Evolutionary conservation across 345 rosid genomes (phyloP).

Genomic region (Citrus medica): DNA sequence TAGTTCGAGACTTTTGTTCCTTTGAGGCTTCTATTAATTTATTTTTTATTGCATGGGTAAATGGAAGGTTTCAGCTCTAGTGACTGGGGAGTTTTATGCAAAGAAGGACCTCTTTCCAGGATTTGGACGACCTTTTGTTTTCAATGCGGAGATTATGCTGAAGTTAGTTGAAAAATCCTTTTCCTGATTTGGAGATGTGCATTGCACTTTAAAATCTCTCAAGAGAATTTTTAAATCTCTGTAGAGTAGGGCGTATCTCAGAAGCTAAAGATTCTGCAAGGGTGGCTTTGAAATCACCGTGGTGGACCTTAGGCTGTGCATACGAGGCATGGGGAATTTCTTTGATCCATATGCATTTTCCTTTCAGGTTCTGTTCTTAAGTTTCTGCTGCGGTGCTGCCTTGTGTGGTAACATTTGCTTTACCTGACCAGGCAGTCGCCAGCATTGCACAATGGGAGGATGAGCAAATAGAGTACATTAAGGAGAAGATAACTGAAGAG

Average conservation of each 20-base stretch:
- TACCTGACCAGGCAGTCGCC: constrained; percentile 56
- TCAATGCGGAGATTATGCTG: constrained; percentile 63
- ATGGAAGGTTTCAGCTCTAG: constrained; percentile 80
- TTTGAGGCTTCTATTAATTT: neutral
- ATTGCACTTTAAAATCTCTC: neutral
- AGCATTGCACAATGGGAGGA: constrained; percentile 85
- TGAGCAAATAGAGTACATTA: constrained; percentile 80
- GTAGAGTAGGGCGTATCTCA: constrained; percentile 60
- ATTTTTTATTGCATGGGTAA: neutral
- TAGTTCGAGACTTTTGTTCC: neutral
- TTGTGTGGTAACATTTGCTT: constrained; percentile 1
- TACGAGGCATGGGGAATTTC: constrained; percentile 47
- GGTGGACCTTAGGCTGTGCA: constrained; percentile 89
- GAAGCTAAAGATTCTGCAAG: constrained; percentile 94
- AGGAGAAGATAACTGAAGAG: constrained; percentile 74
- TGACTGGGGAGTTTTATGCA: constrained; percentile 82
- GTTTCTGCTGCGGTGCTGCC: constrained; percentile 1
- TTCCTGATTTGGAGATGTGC: neutral
- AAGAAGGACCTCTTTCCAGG: constrained; percentile 84
- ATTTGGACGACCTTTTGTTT: constrained; percentile 90
- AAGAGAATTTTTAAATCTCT: constrained; percentile 12
- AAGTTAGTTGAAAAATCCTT: constrained; percentile 39
- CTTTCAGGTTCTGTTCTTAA: neutral
- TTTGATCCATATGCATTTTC: neutral
- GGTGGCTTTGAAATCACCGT: constrained; percentile 79